Base-by-base conservation (phyloP, 2,329 filamentous ascomycete species). In the Cytospora piceae region DNA sequence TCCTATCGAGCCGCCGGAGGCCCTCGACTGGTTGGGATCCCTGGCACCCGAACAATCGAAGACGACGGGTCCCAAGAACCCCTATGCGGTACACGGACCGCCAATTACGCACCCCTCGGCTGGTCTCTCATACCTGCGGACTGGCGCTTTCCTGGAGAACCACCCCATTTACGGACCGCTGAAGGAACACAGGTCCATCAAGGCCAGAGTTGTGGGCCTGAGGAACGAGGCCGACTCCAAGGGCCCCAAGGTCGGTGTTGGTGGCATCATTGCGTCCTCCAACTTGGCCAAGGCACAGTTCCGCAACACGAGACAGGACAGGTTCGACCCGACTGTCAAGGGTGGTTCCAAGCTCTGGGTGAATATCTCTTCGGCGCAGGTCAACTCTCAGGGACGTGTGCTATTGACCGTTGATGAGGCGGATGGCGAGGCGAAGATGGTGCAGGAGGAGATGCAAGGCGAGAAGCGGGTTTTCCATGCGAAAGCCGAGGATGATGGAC, bases 121-220 rank as follows among this genome's bases (percentile, higher is more conserved):
- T 37, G 86, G 86, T 66, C 78, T 89, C 61, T 87, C 85, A 62
- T 89, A 89, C 74, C 77, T 88, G 64, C 83, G 86, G 61, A 86
- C 85, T 1, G 75, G 75, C 46, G 79, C 81, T 49, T 85, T 79
- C 74, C 75, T 85, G 70, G 82, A 86, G 66, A 88, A 88, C 74
- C 85, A 89, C 73, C 83, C 86, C 2, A 70, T 87, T 27, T 87
- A 88, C 71, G 86, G 86, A 2, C 86, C 87, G 12, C 86, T 87
- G 72, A 77, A 73, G 61, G 69, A 78, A 31, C 82, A 81, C 67
- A 71, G 80, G 6, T 81, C 85, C 6, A 77, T 83, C n/a, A 72
- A 81, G 71, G 80, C 81, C 20, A 81, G 86, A 68, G 76, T 89
- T 22, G 15, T 61, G 11, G 24, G 29, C 22, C 24, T 39, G 34